Evolutionary conservation across 371 early-diverging fungal species (phyloP), one percentile per base, ranked within the genome.

Genomic region (Nosema muscidifuracis): DNA sequence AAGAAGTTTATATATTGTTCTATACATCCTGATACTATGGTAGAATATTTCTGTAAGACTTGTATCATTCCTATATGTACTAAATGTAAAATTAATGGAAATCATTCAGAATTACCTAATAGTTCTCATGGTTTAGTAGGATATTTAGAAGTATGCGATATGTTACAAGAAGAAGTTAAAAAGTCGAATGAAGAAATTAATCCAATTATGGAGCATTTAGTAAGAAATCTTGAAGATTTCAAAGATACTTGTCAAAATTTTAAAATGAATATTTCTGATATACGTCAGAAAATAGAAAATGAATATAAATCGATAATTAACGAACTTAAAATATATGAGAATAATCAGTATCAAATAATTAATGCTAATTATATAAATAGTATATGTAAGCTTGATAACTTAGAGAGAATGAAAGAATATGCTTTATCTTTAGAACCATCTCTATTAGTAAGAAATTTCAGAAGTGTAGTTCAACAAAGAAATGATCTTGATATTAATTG

Each of bases 101-200:
- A 65, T 22, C 81, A 81, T 66, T 73, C 80, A 12, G 69, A 55
- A n/a, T n/a, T 30, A 30, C 77, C 76, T 16, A 53, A 33, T 44
- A 30, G 50, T 42, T 50, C 65, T 16, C 82, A 84, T 62, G 67
- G 55, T 3, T 44, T 82, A 2, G 43, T 80, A 13, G 16, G 67
- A 13, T 84, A 81, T 63, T 50, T 80, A 30, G 81, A 84, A 40
- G 84, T 82, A 0, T 83, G 84, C 42, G 67, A 78, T 34, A 50
- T 43, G 0, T 40, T 79, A 16, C 66, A 56, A 18, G 40, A 50
- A 1, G 31, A 42, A 24, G 28, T 83, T 3, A 31, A 40, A 30
- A 65, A 67, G 38, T 7, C 36, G 0, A 2, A 42, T 57, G 12
- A 38, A 43, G 28, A 56, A 6, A 0, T 73, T 1, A 10, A 51